Base-by-base conservation (phyloP, 306 rosid genomes). In the Dryas drummondii region DNA sequence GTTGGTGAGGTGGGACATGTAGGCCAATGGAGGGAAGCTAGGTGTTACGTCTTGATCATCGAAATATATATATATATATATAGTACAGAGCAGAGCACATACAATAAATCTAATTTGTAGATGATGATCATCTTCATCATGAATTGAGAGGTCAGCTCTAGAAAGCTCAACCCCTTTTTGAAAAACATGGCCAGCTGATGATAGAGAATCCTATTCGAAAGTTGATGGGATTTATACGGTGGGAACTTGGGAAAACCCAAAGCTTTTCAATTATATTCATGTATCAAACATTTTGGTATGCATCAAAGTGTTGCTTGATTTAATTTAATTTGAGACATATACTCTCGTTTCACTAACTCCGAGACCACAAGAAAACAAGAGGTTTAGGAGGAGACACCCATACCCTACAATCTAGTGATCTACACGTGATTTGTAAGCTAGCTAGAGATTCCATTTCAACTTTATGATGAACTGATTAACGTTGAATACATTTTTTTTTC, bases 1-100 rank as follows among this genome's bases (percentile, higher is more conserved):
- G 84, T 85, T 13, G 90, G 91, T 88, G 85, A 14, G 47, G 96
- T 91, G 84, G 96, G 91, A 84, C 64, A 83, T 40, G 45, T 53
- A 52, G 40, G 55, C 27, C 32, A 63, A 47, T 49, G 65, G 47
- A 76, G 77, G 84, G 83, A 78, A 82, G 37, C 37, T 32, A 32
- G 87, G 84, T 88, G 90, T 77, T 72, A 85, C 88, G 83, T 88
- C 93, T 80, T 54, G 82, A 85, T 86, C 91, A 76, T 14, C 19
- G 57, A 79, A 79, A 59, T 41, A 50, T 54, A 79, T 22, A 22
- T 54, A 64, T 32, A 32, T 54, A 64, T 1, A 32, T 32, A 32
- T 32, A 32, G 37, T 32, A 32, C 37, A 1, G 37, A 32, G 59
- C 81, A 78, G 63, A 65, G 74, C 86, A 68, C 67, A 68, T 76